phyloP scores from a whole-genome alignment of 2,329 filamentous ascomycete species.

The Escovopsis sp. region DNA sequence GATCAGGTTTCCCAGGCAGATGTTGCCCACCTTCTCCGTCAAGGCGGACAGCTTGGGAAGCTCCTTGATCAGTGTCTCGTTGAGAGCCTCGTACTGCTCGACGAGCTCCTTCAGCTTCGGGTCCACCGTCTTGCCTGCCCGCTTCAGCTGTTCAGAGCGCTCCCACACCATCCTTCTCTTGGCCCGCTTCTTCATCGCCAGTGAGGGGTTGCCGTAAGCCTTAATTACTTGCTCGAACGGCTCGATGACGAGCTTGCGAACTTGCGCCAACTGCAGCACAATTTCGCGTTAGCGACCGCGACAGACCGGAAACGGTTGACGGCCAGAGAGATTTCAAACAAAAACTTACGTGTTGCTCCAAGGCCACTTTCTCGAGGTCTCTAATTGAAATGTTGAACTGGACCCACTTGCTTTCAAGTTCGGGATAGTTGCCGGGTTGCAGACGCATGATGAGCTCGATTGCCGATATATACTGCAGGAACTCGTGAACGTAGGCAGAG shows the following conservation, averaged over 20 bases:
- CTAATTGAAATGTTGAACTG: conserved; percentile 77
- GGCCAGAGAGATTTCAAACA: not conserved
- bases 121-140: conserved; percentile 72
- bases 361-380: conserved; percentile 67
- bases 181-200: conserved; percentile 85
- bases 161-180: conserved; percentile 88
- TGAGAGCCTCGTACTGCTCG: conserved; percentile 80
- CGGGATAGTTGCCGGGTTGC: conserved; percentile 58
- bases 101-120: conserved; percentile 72
- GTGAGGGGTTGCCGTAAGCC: conserved; percentile 67
- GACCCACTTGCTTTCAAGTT: conserved; percentile 89
- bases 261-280: conserved; percentile 36
- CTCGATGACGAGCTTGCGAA: conserved; percentile 72
- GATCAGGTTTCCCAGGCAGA: conserved; percentile 71
- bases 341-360: conserved; percentile 66
- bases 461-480: conserved; percentile 64
- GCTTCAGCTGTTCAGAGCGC: conserved; percentile 61
- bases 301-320: not conserved
- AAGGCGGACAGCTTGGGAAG: conserved; percentile 69
- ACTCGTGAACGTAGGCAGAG: conserved; percentile 64
- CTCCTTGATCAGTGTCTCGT: conserved; percentile 86
- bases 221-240: conserved; percentile 68
- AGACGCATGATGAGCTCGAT: conserved; percentile 70
- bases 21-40: conserved; percentile 72
- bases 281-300: not conserved